Conservation (phyloP, 805 yeast genomes). For the Wickerhamiella galacta region DNA sequence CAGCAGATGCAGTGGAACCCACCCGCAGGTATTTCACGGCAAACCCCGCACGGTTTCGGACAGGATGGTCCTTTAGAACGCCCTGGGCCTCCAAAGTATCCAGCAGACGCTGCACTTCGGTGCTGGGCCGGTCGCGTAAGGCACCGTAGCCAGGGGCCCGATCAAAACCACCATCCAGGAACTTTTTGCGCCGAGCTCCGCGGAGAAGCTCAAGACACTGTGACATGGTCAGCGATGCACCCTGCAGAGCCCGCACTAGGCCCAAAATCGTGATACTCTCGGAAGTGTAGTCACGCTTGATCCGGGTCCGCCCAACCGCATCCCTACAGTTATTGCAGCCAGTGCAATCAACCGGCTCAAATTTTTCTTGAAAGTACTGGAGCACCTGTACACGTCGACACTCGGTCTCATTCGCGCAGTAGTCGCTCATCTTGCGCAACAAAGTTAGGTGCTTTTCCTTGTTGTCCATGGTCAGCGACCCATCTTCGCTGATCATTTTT, state of each 20-base stretch:
- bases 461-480: neutral
- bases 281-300: conserved; percentile 45
- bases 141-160: conserved; percentile 45
- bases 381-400: conserved; percentile 81
- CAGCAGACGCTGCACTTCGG: conserved; percentile 66
- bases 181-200: conserved; percentile 51
- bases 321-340: conserved; percentile 32
- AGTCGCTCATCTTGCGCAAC: conserved; percentile 71
- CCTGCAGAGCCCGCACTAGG: conserved; percentile 39
- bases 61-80: conserved; percentile 42
- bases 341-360: conserved; percentile 46
- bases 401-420: conserved; percentile 80
- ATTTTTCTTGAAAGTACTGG: conserved; percentile 76
- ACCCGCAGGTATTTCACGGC: too few species aligned
- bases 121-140: conserved; percentile 47
- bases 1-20: too few species aligned
- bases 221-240: conserved; percentile 46
- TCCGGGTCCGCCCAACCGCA: conserved; percentile 25
- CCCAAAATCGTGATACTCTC: conserved; percentile 42
- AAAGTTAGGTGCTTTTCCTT: too few species aligned
- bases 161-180: conserved; percentile 48
- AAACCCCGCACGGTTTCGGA: too few species aligned
- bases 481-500: conserved; percentile 59
- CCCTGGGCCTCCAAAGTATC: conserved; percentile 56
- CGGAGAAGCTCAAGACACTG: conserved; percentile 71